phyloP scores from a whole-genome alignment of 805 yeast genomes.

The Nakazawaea anatomiae region DNA sequence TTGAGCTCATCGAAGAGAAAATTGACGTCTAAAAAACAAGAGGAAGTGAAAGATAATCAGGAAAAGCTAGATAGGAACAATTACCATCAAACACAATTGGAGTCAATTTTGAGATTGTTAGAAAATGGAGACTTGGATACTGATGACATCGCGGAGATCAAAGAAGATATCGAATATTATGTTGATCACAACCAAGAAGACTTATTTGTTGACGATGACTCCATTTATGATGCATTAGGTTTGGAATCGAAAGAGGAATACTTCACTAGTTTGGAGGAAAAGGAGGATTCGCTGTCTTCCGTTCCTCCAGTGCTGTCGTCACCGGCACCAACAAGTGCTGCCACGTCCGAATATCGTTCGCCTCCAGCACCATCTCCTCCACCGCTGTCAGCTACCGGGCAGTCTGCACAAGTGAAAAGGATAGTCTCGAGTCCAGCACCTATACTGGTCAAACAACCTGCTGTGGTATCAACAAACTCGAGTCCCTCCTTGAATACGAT shows the following conservation, averaged over 20 bases:
- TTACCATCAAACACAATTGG: constrained; percentile 75
- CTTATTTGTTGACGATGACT: constrained; percentile 92
- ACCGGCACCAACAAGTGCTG: constrained; percentile 10
- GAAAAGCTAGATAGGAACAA: constrained; percentile 67
- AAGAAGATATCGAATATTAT: constrained; percentile 88
- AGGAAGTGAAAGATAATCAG: constrained; percentile 53
- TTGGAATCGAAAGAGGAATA: constrained; percentile 41
- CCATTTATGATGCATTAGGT: constrained; percentile 83
- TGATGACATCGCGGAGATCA: constrained; percentile 66
- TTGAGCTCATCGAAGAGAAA: constrained; percentile 26
- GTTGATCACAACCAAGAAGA: constrained; percentile 91
- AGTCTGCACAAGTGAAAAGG: background rate
- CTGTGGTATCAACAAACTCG: background rate
- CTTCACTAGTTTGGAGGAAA: background rate
- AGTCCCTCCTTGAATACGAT: constrained; percentile 1
- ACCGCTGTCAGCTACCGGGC: background rate
- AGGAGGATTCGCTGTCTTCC: constrained; percentile 9
- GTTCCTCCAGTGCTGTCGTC: background rate
- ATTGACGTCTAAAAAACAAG: constrained; percentile 41
- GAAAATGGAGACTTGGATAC: constrained; percentile 77
- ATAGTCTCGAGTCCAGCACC: background rate
- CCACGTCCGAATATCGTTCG: background rate
- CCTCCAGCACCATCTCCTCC: constrained; percentile 1
- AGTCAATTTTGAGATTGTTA: constrained; percentile 64
- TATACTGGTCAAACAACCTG: constrained; percentile 1